A percentile compares a stretch with the other conserved stretches of the same genome.
Conservation (phyloP, 73 alveolate species). For the Tetrahymena malaccensis region DNA sequence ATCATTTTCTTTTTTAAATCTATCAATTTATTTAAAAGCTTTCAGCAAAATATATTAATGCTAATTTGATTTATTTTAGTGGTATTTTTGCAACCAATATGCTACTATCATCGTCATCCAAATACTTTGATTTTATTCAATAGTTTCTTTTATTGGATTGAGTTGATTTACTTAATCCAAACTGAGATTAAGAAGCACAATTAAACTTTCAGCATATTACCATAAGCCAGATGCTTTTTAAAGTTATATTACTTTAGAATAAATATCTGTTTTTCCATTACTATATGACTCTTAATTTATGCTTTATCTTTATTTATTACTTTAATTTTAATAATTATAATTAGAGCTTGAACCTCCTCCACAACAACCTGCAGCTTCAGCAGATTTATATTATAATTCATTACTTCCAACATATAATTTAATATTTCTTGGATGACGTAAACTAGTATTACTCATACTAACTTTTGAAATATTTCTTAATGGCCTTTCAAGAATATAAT, state of each 20-base stretch:
- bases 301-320: not conserved
- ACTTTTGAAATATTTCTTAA: no score
- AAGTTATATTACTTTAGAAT: not conserved
- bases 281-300: no score
- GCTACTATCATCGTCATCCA: not conserved
- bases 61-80: not conserved
- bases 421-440: no score
- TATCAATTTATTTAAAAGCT: not conserved
- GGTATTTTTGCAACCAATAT: not conserved
- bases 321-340: not conserved
- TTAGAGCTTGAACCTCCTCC: no score
- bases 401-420: no score
- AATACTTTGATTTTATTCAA: not conserved
- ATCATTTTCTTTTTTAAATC: not conserved
- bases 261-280: not conserved
- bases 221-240: not conserved
- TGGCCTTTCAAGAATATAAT: no score
- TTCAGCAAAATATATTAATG: not conserved
- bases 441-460: no score
- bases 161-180: not conserved
- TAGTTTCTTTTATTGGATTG: not conserved
- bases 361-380: not conserved
- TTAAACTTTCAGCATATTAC: not conserved
- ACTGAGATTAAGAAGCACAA: not conserved
- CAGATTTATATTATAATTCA: no score